phyloP scores from a whole-genome alignment of 306 rosid genomes.

The Trifolium pratense region DNA sequence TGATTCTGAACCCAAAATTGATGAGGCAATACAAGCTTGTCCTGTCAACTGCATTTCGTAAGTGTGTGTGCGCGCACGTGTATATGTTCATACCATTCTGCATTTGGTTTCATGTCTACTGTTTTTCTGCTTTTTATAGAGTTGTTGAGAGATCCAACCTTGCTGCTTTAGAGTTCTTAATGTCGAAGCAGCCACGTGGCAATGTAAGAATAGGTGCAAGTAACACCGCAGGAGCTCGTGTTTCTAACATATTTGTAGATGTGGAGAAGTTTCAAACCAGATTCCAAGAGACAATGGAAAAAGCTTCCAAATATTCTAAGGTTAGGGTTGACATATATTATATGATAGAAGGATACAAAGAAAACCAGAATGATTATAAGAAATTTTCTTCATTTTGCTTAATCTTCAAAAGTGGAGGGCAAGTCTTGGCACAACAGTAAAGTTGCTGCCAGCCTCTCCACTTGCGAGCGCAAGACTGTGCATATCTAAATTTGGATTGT shows the following conservation, averaged over 20 bases:
- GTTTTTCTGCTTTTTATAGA: slow-evolving; percentile 48
- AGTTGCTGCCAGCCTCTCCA: too few species aligned
- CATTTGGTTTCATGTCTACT: neutral
- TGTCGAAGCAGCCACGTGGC: slow-evolving; percentile 97
- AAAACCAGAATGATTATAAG: too few species aligned
- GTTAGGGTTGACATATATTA: slow-evolving; percentile 35
- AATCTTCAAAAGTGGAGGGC: too few species aligned
- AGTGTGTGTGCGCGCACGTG: slow-evolving; percentile 24
- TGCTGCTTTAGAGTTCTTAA: slow-evolving; percentile 89
- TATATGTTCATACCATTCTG: neutral
- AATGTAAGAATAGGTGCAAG: slow-evolving; percentile 79
- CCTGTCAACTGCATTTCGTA: slow-evolving; percentile 98
- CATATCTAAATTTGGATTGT: too few species aligned
- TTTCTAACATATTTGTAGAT: slow-evolving; percentile 79
- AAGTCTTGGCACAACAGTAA: too few species aligned
- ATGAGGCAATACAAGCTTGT: slow-evolving; percentile 75
- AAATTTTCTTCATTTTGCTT: too few species aligned
- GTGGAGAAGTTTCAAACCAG: slow-evolving; percentile 79
- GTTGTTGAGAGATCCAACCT: slow-evolving; percentile 81
- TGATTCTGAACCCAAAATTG: slow-evolving; percentile 72
- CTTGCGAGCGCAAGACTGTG: too few species aligned
- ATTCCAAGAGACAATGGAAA: slow-evolving; percentile 61
- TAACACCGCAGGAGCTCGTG: slow-evolving; percentile 67
- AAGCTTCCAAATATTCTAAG: slow-evolving; percentile 52
- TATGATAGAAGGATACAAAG: too few species aligned